Evolutionary conservation across 306 rosid species (phyloP), one percentile per base, ranked within the genome.

Genomic region (Crotalaria pallida): DNA sequence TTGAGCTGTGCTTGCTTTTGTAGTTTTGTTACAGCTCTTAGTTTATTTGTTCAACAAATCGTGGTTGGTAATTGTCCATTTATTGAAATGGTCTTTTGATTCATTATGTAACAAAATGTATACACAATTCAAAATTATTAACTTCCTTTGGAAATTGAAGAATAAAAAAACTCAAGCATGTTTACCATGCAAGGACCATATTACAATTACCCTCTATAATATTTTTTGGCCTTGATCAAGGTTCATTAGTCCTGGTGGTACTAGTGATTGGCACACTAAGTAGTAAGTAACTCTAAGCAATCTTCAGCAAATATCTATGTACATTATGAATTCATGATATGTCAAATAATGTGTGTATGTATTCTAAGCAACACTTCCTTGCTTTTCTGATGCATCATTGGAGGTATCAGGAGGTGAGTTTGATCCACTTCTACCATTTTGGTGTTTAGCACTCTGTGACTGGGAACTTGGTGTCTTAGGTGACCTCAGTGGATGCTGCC

Each of bases 351-450:
- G n/a, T n/a, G n/a, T n/a, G n/a, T 66, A 15, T 62, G 36, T 22
- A 5, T 6, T 23, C 34, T 62, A 47, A 17, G 67, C 80, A 76
- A 85, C 4, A 64, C 71, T 34, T 71, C 73, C 69, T 55, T 77
- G 77, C 27, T 62, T 38, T 69, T 5, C 8, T 76, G 84, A 79
- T 59, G 81, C 75, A 78, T 55, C 75, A 78, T 55, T 0, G 67
- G 87, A 2, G 76, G 86, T 71, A 5, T 77, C 82, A n/a, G 15
- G 29, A 1, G 73, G 78, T 19, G 96, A 89, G 64, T 53, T 80
- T 6, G 83, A 70, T n/a, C 76, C 84, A 15, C 74, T 80, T 70
- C 74, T 51, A 4, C 45, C 61, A 10, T 48, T 58, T 26, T 58
- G 74, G 19, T 27, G 71, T 19, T 33, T 38, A 45, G 29, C 71